Conservation (phyloP, 2,329 filamentous ascomycete genomes). For the Alternaria sp. region DNA sequence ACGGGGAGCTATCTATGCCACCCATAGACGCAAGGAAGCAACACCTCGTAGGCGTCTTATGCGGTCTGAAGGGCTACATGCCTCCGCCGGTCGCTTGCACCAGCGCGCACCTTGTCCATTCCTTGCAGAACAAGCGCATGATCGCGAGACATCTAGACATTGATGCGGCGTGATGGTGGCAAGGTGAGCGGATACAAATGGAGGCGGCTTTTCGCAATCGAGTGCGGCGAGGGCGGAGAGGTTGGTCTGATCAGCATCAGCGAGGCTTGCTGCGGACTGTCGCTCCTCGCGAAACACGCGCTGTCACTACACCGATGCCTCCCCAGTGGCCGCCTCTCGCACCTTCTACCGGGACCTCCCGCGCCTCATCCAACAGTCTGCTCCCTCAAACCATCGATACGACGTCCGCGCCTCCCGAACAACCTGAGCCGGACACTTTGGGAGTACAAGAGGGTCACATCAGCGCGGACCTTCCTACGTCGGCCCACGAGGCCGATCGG, state of each 20-base stretch:
- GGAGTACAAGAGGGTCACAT: neutral
- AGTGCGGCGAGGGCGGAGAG: neutral
- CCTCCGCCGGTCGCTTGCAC: neutral
- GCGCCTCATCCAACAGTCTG: neutral
- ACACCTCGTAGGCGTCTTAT: neutral
- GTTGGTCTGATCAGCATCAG: neutral
- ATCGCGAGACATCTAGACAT: neutral
- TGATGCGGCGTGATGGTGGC: neutral
- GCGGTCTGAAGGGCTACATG: no score
- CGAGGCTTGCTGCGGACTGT: neutral
- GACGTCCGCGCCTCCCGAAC: neutral
- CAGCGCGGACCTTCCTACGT: neutral
- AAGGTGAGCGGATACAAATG: neutral
- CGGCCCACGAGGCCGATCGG: neutral
- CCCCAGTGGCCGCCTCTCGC: neutral
- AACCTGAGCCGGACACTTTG: neutral
- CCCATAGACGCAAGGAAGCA: no score
- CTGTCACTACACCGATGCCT: no score
- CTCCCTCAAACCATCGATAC: neutral
- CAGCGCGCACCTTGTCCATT: neutral
- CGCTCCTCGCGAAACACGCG: neutral
- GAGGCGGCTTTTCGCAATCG: rapidly evolving
- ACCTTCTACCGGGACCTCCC: neutral
- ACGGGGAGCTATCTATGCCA: no score
- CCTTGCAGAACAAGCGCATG: neutral